Conservation (phyloP, 352 stramenopile genomes). For the Albugo candida region DNA sequence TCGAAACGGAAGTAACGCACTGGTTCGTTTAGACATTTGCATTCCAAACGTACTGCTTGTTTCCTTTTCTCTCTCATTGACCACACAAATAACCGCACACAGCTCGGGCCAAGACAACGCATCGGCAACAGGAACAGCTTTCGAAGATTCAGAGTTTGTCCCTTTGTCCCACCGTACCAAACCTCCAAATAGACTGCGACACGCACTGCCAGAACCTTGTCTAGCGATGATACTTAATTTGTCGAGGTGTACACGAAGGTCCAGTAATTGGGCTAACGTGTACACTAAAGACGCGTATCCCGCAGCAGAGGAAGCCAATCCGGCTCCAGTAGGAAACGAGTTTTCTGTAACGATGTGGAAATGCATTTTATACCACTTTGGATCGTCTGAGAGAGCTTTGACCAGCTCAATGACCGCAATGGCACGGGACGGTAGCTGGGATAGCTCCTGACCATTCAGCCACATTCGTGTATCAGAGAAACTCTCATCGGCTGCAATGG, state of each 20-base stretch:
- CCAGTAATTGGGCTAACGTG: constrained; percentile 78
- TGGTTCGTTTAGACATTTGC: constrained; percentile 87
- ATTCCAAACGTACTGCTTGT: constrained; percentile 93
- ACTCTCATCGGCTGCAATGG: constrained; percentile 36
- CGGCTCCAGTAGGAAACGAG: constrained; percentile 95
- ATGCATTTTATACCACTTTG: constrained; percentile 11
- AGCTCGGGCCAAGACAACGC: constrained; percentile 89
- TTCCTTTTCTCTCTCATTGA: constrained; percentile 92
- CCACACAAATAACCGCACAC: constrained; percentile 90
- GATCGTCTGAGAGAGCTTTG: constrained; percentile 18
- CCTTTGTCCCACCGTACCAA: constrained; percentile 92
- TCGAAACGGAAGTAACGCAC: constrained; percentile 76
- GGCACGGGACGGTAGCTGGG: constrained; percentile 65
- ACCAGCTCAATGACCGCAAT: constrained; percentile 49
- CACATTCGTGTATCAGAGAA: constrained; percentile 85
- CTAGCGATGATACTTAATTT: constrained; percentile 85
- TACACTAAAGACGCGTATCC: constrained; percentile 91
- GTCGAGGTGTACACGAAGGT: constrained; percentile 69
- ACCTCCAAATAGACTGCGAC: constrained; percentile 89
- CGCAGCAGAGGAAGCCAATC: constrained; percentile 92
- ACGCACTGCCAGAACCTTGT: constrained; percentile 90
- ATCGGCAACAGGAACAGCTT: constrained; percentile 52
- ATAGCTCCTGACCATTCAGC: constrained; percentile 86
- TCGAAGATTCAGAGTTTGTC: constrained; percentile 46
- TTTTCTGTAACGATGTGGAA: constrained; percentile 93